These are phyloP conservation scores for Daedaleopsis nitida DNA, from an alignment of 768 basidiomycete genomes.

Conservation along the genomic window DNA sequence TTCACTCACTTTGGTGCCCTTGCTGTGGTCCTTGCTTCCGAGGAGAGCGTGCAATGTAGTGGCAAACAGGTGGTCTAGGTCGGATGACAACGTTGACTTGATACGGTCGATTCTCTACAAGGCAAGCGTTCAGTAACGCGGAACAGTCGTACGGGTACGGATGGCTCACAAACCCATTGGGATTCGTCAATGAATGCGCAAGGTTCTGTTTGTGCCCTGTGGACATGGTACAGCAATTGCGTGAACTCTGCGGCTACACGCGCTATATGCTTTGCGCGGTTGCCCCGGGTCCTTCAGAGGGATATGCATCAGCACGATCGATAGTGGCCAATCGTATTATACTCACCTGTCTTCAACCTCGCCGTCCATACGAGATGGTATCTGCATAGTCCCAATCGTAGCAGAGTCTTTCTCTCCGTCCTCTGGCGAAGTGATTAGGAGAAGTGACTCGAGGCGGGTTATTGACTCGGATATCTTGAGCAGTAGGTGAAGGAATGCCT, in stretches of 20 bases:
- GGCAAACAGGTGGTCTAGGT: conserved; percentile 83
- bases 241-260: conserved; percentile 91
- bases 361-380: conserved; percentile 36
- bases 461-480: conserved; percentile 93
- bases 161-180: conserved; percentile 67
- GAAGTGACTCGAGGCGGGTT: conserved; percentile 81
- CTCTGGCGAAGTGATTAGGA: conserved; percentile 64
- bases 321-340: conserved; percentile 3
- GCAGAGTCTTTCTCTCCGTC: conserved; percentile 41
- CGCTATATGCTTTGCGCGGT: conserved; percentile 76
- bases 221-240: conserved; percentile 86
- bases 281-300: conserved; percentile 51
- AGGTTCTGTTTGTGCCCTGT: conserved; percentile 76
- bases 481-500: conserved; percentile 83
- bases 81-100: conserved; percentile 80
- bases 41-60: conserved; percentile 56
- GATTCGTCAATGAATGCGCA: conserved; percentile 83
- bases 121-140: conserved; percentile 9
- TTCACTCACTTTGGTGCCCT: conserved; percentile 54
- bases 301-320: not conserved
- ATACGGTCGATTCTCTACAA: conserved; percentile 81
- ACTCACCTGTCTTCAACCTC: conserved; percentile 47
- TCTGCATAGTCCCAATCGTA: conserved; percentile 36
- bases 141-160: conserved; percentile 17
- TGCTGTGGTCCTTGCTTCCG: conserved; percentile 39